Conservation (phyloP, 257 asterid species). For the Solanum clarkiae region DNA sequence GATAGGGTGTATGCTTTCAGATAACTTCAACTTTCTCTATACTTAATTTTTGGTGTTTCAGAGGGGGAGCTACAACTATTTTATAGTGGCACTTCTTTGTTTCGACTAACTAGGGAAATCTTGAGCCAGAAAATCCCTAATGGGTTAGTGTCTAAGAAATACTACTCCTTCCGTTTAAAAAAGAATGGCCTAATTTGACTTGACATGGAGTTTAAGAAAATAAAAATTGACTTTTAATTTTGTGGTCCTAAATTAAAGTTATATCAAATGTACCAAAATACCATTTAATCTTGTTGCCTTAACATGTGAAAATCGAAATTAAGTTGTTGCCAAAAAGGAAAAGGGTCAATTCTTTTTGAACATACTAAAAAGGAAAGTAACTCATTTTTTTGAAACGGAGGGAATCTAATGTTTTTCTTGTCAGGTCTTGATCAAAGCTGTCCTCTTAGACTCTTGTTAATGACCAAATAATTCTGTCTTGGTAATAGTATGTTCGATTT, state of each 20-base stretch:
- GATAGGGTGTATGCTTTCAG: not conserved
- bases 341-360: no score
- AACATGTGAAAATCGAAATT: no score
- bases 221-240: no score
- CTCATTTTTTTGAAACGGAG: no score
- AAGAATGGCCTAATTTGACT: no score
- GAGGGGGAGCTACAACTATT: not conserved
- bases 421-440: not conserved
- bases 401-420: not conserved
- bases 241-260: no score
- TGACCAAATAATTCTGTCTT: not conserved
- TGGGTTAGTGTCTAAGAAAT: not conserved
- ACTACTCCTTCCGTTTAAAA: no score
- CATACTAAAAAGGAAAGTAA: no score
- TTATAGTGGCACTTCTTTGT: not conserved
- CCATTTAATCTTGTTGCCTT: no score
- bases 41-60: not conserved
- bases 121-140: not conserved
- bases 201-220: no score
- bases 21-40: not conserved
- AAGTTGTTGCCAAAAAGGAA: no score
- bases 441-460: not conserved
- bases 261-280: no score
- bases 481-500: not conserved
- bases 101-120: not conserved